phyloP scores from a whole-genome alignment of 208 protist genomes.

The Leishmania amazonensis region DNA sequence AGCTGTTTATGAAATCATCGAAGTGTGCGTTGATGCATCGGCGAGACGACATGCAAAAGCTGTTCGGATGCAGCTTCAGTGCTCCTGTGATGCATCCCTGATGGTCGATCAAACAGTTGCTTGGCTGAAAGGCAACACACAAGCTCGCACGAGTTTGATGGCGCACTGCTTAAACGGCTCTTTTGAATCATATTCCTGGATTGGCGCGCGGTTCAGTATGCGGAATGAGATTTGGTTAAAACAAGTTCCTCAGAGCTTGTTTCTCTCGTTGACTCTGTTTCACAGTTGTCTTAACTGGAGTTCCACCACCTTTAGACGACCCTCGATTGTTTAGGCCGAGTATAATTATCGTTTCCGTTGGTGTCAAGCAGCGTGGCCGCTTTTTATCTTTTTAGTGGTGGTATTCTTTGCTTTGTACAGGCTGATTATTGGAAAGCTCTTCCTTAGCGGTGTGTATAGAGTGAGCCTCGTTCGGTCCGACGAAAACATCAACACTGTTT shows the following conservation, averaged over 20 bases:
- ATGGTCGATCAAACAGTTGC: neutral
- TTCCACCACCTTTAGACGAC: neutral
- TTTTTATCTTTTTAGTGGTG: slow-evolving; percentile 25
- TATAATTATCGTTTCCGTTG: neutral
- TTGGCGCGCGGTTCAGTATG: neutral
- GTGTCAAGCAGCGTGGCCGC: slow-evolving; percentile 19
- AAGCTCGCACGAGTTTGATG: neutral
- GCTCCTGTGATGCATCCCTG: neutral
- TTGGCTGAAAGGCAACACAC: neutral
- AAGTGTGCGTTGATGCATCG: neutral
- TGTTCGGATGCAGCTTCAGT: neutral
- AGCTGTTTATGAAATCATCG: neutral
- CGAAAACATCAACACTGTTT: slow-evolving; percentile 29
- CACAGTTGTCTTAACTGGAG: neutral
- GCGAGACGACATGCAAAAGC: neutral
- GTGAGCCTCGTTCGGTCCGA: slow-evolving; percentile 33
- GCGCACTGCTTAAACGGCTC: neutral
- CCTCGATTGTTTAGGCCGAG: neutral
- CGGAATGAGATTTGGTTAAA: neutral
- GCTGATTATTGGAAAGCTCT: slow-evolving; percentile 49
- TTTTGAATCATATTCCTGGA: neutral
- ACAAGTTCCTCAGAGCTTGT: neutral
- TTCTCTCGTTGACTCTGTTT: neutral
- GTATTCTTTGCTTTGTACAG: slow-evolving; percentile 42
- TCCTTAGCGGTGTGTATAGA: slow-evolving; percentile 34